phyloP scores from a whole-genome alignment of 2,329 filamentous ascomycete genomes.

The Aspergillus caelatus region DNA sequence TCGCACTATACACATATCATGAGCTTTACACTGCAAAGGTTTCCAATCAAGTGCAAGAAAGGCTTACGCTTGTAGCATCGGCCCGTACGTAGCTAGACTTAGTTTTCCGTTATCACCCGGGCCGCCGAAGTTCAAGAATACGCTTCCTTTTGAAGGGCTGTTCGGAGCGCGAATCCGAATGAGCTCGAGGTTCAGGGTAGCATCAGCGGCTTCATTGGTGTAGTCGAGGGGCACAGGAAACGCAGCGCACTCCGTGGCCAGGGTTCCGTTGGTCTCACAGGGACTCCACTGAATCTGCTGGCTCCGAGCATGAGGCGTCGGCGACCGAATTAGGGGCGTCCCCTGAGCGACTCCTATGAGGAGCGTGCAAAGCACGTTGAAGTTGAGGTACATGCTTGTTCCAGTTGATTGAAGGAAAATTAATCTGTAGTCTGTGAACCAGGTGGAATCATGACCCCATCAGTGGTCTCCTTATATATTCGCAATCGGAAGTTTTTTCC shows the following conservation, averaged over 20 bases:
- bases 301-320: neutral
- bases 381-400: neutral
- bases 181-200: slow-evolving; percentile 31
- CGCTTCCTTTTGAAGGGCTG: slow-evolving; percentile 32
- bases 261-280: neutral
- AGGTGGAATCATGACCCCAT: no score
- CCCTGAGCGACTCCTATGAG: neutral
- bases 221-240: slow-evolving; percentile 41
- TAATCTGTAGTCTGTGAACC: no score
- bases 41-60: neutral
- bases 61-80: neutral
- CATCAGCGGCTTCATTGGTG: slow-evolving; percentile 22
- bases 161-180: slow-evolving; percentile 30
- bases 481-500: neutral
- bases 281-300: no score
- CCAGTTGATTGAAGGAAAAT: neutral
- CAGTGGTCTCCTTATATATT: neutral
- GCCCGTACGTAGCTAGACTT: slow-evolving; percentile 4
- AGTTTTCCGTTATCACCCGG: slow-evolving; percentile 27
- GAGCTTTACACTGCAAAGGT: neutral
- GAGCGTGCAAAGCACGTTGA: neutral
- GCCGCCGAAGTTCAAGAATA: slow-evolving; percentile 39
- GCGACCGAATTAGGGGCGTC: neutral
- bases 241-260: slow-evolving; percentile 31
- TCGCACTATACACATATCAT: neutral